Base-by-base conservation (phyloP, 2,329 filamentous ascomycete species). In the Paecilomyces sp. region DNA sequence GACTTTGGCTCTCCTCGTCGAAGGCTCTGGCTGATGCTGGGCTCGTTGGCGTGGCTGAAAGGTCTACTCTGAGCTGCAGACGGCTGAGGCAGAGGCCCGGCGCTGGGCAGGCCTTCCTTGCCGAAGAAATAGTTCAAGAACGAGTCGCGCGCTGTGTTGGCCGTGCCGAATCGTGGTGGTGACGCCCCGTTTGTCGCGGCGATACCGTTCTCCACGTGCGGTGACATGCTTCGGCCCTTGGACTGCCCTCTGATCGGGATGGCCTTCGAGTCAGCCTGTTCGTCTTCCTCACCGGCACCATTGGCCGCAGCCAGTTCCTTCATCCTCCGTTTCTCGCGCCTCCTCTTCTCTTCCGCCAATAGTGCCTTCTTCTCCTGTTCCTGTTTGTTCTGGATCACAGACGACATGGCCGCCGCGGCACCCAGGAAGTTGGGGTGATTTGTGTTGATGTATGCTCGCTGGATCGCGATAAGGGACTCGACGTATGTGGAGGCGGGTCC, bases 81-180 rank as follows among this genome's bases (percentile, higher is more conserved):
- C 60, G 64, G 74, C 64, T 76, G 79, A 65, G 75, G 71, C 31
- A 75, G 73, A 63, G 74, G 74, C 61, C 74, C 76, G 54, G 79
- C 70, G 61, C 79, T 69, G 60, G 80, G 78, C 33, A 81, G 76
- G 47, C 90, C 90, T 62, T 99, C 94, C 73, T 99, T 97, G 68
- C 94, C 92, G 70, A 99, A 99, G 78, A 99, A 99, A 77, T 99
- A 99, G 77, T 93, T 97, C 63, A 99, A 77, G 80, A 99, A 99
- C 0, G 92, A 95, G 76, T 99, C 94, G 63, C 88, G 85, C 50
- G 90, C 85, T 61, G 80, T 84, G 59, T 87, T 87, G 56, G 83
- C 73, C 3, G 79, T 80, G 64, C 85, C 85, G 63, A 89, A 83
- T 58, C 83, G 82, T 30, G 85, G 81, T 11, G 87, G 86, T 52